Conservation (phyloP, 1,284 basidiomycete genomes). For the Rhodotorula sp. region DNA sequence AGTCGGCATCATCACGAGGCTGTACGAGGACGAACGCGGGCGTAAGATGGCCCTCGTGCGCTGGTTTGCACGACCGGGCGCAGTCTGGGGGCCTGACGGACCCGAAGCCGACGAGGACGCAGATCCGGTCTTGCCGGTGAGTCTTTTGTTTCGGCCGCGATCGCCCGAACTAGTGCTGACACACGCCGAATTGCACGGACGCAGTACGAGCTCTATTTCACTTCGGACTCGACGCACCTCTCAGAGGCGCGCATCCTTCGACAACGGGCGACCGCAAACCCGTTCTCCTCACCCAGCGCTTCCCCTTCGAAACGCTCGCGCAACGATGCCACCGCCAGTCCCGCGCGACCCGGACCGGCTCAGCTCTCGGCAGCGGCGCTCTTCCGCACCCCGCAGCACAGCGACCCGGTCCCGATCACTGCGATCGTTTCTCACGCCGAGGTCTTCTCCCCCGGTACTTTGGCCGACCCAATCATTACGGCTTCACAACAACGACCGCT, state of each 20-base stretch:
- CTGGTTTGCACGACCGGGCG: constrained; percentile 38
- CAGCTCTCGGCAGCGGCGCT: constrained; percentile 14
- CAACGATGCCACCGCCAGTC: background rate
- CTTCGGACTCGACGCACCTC: constrained; percentile 35
- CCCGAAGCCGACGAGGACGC: constrained; percentile 28
- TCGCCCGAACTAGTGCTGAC: too few species aligned
- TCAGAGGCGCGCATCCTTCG: constrained; percentile 23
- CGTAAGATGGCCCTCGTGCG: constrained; percentile 30
- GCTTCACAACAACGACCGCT: background rate
- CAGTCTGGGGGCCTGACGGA: constrained; percentile 33
- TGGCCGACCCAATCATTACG: background rate
- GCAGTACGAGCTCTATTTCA: constrained; percentile 41
- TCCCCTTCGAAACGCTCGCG: constrained; percentile 14
- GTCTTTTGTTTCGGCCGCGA: background rate
- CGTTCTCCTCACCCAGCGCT: constrained; percentile 11
- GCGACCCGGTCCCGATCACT: constrained; percentile 20
- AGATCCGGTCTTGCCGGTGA: constrained; percentile 6
- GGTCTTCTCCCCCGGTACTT: constrained; percentile 13
- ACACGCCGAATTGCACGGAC: background rate
- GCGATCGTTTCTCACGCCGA: constrained; percentile 22
- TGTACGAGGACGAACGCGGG: constrained; percentile 32
- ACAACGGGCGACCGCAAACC: constrained; percentile 6
- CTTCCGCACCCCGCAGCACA: constrained; percentile 30
- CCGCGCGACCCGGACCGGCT: background rate
- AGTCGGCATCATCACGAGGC: constrained; percentile 32